Percentiles rank a stretch among this genome's conserved stretches.
These are phyloP conservation scores for Candida saitoana DNA, from an alignment of 805 yeast genomes.

Conservation along the genomic window DNA sequence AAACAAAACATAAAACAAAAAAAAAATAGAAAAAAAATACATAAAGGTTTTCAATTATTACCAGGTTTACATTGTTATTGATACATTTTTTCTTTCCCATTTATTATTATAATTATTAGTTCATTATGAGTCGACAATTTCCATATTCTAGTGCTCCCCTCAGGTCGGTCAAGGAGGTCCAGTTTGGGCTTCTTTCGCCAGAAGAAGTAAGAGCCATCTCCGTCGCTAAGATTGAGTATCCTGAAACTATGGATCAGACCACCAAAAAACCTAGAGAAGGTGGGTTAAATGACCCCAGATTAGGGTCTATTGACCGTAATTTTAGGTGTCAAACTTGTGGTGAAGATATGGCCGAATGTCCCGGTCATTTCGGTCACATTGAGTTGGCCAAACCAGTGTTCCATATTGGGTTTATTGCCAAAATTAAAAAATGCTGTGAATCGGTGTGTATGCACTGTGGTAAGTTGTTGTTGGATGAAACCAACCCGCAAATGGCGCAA, in stretches of 20 bases:
- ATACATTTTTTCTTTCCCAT: neutral
- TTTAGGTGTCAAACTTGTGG: slow-evolving; percentile 99
- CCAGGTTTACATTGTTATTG: neutral
- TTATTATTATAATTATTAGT: no score
- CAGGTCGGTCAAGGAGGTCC: slow-evolving; percentile 96
- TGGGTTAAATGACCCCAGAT: slow-evolving; percentile 93
- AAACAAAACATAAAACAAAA: no score
- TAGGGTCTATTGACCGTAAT: slow-evolving; percentile 95
- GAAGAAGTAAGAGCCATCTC: slow-evolving; percentile 95
- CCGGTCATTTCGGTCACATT: slow-evolving; percentile 99
- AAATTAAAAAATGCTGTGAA: slow-evolving; percentile 92
- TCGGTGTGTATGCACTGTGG: slow-evolving; percentile 99
- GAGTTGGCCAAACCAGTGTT: slow-evolving; percentile 98
- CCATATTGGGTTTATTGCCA: slow-evolving; percentile 94
- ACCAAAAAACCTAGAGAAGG: slow-evolving; percentile 94
- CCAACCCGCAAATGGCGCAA: slow-evolving; percentile 76
- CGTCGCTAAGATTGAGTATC: slow-evolving; percentile 96
- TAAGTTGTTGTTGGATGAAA: slow-evolving; percentile 81
- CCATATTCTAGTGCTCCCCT: slow-evolving; percentile 98
- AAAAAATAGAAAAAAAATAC: no score
- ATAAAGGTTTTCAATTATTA: no score
- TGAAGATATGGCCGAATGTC: slow-evolving; percentile 98
- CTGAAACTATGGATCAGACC: slow-evolving; percentile 99
- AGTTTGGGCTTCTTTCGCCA: slow-evolving; percentile 95
- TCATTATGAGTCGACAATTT: slow-evolving; percentile 47